Evolutionary conservation across 2,329 filamentous ascomycete genomes (phyloP), one percentile per base, ranked within the genome.

Genomic region (Fusarium austroafricanum): DNA sequence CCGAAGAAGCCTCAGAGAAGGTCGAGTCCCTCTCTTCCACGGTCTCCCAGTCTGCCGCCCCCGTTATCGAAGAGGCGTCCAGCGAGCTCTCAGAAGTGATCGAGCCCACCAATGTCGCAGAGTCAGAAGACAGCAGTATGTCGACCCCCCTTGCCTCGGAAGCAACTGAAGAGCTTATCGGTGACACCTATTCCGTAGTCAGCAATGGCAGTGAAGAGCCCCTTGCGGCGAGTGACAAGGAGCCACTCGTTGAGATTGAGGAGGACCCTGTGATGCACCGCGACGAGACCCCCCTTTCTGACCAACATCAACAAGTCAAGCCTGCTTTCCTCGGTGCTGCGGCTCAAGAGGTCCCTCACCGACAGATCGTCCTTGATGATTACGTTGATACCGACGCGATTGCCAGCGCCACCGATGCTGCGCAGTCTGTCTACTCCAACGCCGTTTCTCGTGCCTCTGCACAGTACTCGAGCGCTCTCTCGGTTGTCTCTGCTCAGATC

Each of bases 391-490:
- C 77, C 2, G 78, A 82, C 35, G 44, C 64, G 5, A 56, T 76
- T 18, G 77, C 78, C 3, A 80, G 75, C 58, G 79, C 81, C 51
- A 80, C 79, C 4, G 77, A 79, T 23, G 81, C 83, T 17, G 84
- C 85, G 6, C 82, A 84, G 61, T 83, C 84, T 9, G 87, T 85
- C 10, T 94, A 93, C 76, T 86, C 85, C 10, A 85, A 85, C 23
- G 92, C 91, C 20, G 78, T 92, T 11, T 86, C 86, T 42, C 82
- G 85, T 39, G 92, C 92, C 6, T 87, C 88, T n/a, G 83, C 87
- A 39, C 89, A 90, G 54, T 92, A 92, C 70, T 85, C 85, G 0
- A 87, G 87, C 21, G 92, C 91, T 11, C 87, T 89, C 71, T 90
- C 90, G 2, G 83, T 87, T 26, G 83, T 92, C 3, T 92, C 90